Base-by-base conservation (phyloP, 176 grass and related monocot genomes). In the Cocos nucifera region DNA sequence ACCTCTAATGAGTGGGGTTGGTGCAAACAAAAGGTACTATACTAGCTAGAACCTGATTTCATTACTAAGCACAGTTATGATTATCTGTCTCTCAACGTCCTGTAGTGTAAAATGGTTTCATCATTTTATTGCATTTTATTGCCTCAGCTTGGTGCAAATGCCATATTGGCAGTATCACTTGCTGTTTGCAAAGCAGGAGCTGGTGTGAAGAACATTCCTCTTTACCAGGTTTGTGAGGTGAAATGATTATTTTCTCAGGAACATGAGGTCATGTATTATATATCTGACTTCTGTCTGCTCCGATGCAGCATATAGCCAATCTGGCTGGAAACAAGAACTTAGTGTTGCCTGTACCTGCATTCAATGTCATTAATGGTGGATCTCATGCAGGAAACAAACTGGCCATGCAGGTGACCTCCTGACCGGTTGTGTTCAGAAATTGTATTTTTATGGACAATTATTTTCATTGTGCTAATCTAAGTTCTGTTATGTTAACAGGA, bases 321-420 rank as follows among this genome's bases (percentile, higher is more conserved):
- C 74, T 95, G 79, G 83, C 90, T 84, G 86, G 90, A 30, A 95
- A 95, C 75, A 95, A 84, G 72, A 65, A 60, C 4, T 32, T 95
- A 50, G 90, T 95, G 58, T 72, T 95, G 50, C 90, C 90, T 21
- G 90, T 95, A 4, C 90, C 90, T 65, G 90, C 90, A 22, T 95
- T 95, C 56, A 95, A 95, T 79, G 90, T 90, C 17, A 95, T 95
- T 16, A 95, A 95, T 55, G 90, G 90, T 50, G 90, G 90, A 57
- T 95, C 86, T 1, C 90, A 95, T 79, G 90, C 90, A 54, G 90
- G 90, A 72, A 95, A 95, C 80, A 95, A 95, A 67, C 90, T 95
- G 59, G 90, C 90, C 22, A 95, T 95, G 90, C 90, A 95, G 83
- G 90, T 68, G 75, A 58, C 49, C 32, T 35, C 32, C 32, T 9